Conservation (phyloP, 2,329 filamentous ascomycete species). For the Colletotrichum lupini region DNA sequence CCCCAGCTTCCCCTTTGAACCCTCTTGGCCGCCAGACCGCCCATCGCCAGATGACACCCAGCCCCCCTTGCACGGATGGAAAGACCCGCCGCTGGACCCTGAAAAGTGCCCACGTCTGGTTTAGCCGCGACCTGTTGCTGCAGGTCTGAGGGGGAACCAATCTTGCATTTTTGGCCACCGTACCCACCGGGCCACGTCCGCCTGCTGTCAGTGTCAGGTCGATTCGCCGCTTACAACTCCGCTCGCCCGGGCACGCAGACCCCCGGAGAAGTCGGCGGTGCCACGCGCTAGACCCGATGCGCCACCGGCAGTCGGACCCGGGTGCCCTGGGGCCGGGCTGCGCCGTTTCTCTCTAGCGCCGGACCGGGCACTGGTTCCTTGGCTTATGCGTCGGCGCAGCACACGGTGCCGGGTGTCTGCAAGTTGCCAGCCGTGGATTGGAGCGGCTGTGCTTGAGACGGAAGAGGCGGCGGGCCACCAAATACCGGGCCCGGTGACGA, state of each 20-base stretch:
- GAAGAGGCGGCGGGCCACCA: neutral
- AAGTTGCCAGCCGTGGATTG: neutral
- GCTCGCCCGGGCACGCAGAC: constrained; percentile 7
- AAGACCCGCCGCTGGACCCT: constrained; percentile 30
- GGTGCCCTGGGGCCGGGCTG: neutral
- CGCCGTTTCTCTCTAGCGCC: neutral
- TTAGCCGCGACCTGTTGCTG: constrained; percentile 12
- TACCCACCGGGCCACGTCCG: neutral
- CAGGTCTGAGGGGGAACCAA: constrained; percentile 24
- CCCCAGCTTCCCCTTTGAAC: constrained; percentile 34
- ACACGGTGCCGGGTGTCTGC: neutral
- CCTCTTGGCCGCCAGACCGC: constrained; percentile 35
- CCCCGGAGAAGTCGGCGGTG: neutral
- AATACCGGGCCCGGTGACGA: neutral
- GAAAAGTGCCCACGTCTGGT: constrained; percentile 15
- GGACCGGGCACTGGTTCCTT: neutral
- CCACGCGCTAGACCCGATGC: neutral
- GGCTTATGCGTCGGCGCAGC: neutral
- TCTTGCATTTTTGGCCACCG: constrained; percentile 29
- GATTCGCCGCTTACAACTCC: neutral
- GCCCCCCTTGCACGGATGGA: constrained; percentile 14
- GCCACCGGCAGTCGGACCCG: neutral
- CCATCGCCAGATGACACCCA: constrained; percentile 33
- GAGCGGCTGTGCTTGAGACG: neutral
- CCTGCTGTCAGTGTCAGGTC: neutral